Evolutionary conservation across 495 filamentous ascomycete species (phyloP).

Genomic region (Penicillium coprophilum): DNA sequence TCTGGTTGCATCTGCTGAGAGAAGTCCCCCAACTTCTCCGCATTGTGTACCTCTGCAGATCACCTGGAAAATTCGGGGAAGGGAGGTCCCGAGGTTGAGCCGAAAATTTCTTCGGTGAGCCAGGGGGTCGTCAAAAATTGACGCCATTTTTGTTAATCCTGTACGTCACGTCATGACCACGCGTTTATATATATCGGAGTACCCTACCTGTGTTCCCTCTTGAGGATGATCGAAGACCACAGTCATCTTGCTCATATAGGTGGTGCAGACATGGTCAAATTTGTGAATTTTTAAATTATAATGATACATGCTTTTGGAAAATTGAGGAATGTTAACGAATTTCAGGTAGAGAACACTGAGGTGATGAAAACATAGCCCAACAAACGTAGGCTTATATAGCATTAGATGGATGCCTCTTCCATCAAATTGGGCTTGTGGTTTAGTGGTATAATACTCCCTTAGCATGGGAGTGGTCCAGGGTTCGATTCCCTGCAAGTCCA

Average conservation of each 20-base stretch:
- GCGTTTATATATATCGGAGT: not conserved
- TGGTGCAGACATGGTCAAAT: too few species aligned
- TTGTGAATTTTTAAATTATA: too few species aligned
- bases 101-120: not conserved
- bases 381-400: too few species aligned
- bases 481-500: slow-evolving; percentile 58
- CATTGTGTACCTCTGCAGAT: not conserved
- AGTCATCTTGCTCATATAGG: not conserved
- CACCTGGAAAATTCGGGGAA: not conserved
- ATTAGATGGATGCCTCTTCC: not conserved
- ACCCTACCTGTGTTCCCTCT: not conserved
- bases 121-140: not conserved
- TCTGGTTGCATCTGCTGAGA: not conserved
- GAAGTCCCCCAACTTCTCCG: slow-evolving; percentile 1
- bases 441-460: slow-evolving; percentile 49
- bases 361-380: too few species aligned
- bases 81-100: not conserved
- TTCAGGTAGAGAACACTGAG: too few species aligned
- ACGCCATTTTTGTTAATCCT: not conserved
- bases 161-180: not conserved
- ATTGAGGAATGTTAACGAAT: too few species aligned
- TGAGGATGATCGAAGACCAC: not conserved
- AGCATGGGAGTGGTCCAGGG: slow-evolving; percentile 56
- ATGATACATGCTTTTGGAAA: too few species aligned
- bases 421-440: slow-evolving; percentile 41